Base-by-base conservation (phyloP, 2,329 filamentous ascomycete species). In the Exserohilum turcica region DNA sequence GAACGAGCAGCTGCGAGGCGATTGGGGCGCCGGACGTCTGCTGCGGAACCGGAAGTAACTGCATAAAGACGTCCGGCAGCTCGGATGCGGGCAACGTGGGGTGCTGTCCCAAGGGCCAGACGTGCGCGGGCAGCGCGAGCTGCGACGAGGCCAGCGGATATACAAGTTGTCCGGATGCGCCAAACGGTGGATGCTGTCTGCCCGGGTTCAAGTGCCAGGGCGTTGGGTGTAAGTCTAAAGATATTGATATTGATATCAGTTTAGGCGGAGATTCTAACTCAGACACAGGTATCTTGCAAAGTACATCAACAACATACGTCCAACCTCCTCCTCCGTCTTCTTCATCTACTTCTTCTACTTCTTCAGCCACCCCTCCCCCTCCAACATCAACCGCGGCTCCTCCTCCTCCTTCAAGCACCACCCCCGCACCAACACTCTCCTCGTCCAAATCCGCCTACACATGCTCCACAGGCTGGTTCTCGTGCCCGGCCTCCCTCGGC, bases 141-240 rank as follows among this genome's bases (percentile, higher is more conserved):
- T 92, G 90, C 59, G 74, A 81, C 56, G 76, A 71, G 2, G 78
- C 79, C 2, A 76, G 78, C 3, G 86, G 82, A 35, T 86, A 88
- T 54, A 82, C 83, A 9, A 83, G 84, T 43, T 93, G 90, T 68
- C 79, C 86, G 0, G 79, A 83, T 6, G 80, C 81, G 29, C 71
- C 86, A 0, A 89, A 89, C 3, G 89, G 89, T 12, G 90, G 89
- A 2, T 93, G 90, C 67, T 93, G 90, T 69, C 85, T 92, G 9
- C 79, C 85, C 0, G 88, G 88, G 4, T 92, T 85, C 65, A 78
- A 83, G 1, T 93, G 90, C 64, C 79, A 84, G 52, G 86, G 86
- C 15, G 77, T 86, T 51, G 90, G 89, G 19, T 93, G 90, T 86
- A 76, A 82, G 80, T 82, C 3, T 18, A 10, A 12, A 12, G 8